Conservation (phyloP, 768 basidiomycete genomes). For the Leucosporidium yakuticum region DNA sequence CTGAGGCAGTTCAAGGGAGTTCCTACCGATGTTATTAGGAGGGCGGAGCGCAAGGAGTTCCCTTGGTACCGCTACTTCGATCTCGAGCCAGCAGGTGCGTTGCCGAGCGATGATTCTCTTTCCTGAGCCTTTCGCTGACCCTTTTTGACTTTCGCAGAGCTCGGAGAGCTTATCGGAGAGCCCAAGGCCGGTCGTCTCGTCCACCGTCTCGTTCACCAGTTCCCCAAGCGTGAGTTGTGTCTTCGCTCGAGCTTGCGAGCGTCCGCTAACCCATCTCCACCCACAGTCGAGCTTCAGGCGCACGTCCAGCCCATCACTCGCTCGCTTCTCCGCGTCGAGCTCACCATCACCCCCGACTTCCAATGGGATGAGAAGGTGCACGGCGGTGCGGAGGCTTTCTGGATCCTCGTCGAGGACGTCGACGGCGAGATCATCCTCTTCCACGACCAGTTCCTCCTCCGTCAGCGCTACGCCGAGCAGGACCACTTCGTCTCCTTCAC, state of each 20-base stretch:
- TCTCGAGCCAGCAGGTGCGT: slow-evolving; percentile 48
- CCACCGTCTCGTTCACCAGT: slow-evolving; percentile 86
- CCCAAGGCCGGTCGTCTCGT: slow-evolving; percentile 88
- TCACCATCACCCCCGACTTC: slow-evolving; percentile 96
- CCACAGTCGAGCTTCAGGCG: slow-evolving; percentile 57
- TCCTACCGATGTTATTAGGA: slow-evolving; percentile 53
- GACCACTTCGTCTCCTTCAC: slow-evolving; percentile 93
- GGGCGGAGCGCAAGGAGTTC: slow-evolving; percentile 97
- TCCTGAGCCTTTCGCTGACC: not conserved
- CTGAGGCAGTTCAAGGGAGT: slow-evolving; percentile 91
- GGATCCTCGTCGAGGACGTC: slow-evolving; percentile 91
- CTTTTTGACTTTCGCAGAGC: slow-evolving; percentile 52
- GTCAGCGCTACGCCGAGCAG: slow-evolving; percentile 80
- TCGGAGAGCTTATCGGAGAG: slow-evolving; percentile 89
- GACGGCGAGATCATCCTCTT: slow-evolving; percentile 95
- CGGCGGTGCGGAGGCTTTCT: slow-evolving; percentile 79
- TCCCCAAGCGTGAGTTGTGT: slow-evolving; percentile 83
- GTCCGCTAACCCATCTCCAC: not conserved
- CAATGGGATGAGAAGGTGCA: slow-evolving; percentile 95
- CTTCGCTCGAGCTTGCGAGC: not conserved
- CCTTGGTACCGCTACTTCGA: slow-evolving; percentile 98
- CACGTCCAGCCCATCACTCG: slow-evolving; percentile 96
- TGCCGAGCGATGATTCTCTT: not conserved
- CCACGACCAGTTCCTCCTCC: slow-evolving; percentile 77
- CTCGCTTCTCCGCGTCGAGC: slow-evolving; percentile 80